Percentiles rank a stretch among this genome's conserved stretches.
Conservation (phyloP, 495 filamentous ascomycete species). For the Penicillium coffeae region DNA sequence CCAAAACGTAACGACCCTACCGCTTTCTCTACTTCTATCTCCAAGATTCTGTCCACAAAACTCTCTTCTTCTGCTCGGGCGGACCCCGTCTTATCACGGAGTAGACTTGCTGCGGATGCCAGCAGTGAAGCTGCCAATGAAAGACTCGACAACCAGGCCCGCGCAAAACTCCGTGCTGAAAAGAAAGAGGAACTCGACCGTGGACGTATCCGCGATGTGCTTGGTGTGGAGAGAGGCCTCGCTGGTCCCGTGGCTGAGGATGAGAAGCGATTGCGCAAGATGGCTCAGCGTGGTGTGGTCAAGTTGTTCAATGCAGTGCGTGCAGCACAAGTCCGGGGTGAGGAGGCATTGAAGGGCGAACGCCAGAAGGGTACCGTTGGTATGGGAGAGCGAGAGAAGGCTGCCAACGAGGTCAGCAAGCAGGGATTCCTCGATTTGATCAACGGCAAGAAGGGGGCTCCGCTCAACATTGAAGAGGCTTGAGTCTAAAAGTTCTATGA, state of each 20-base stretch:
- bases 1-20: conserved; percentile 82
- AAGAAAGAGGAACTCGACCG: conserved; percentile 78
- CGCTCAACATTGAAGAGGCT: conserved; percentile 48
- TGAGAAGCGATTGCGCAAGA: conserved; percentile 78
- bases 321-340: conserved; percentile 80
- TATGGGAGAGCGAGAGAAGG: conserved; percentile 69
- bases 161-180: conserved; percentile 72
- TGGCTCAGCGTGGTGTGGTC: conserved; percentile 85
- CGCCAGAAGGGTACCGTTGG: conserved; percentile 72
- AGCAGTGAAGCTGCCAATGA: conserved; percentile 63
- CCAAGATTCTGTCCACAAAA: conserved; percentile 85
- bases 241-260: conserved; percentile 61
- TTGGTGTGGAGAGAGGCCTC: conserved; percentile 49
- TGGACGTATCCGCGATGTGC: conserved; percentile 80
- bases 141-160: conserved; percentile 75
- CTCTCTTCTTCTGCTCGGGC: conserved; percentile 71
- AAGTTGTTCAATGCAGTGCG: conserved; percentile 95
- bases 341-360: conserved; percentile 65
- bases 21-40: conserved; percentile 86
- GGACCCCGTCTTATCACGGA: conserved; percentile 87
- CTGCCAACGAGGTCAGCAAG: conserved; percentile 90
- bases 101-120: conserved; percentile 60
- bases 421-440: conserved; percentile 94
- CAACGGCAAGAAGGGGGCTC: conserved; percentile 51
- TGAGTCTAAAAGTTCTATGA: conserved; percentile 26